These are phyloP conservation scores for Linum usitatissimum DNA, from an alignment of 345 rosid genomes.

Conservation along the genomic window DNA sequence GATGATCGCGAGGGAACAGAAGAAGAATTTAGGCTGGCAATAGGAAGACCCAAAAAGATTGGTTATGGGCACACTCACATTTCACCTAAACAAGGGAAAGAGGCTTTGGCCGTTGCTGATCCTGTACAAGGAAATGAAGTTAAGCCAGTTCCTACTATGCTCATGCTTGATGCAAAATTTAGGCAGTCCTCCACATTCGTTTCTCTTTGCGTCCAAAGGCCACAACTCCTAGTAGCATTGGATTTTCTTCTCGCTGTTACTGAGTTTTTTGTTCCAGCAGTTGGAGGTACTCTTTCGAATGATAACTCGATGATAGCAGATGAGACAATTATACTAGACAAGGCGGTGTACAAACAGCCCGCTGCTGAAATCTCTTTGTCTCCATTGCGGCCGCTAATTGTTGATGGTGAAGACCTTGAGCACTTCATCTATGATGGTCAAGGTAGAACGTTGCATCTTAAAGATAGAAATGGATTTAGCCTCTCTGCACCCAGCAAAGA, in stretches of 20 bases:
- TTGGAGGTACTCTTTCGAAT: constrained; percentile 53
- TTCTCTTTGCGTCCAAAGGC: constrained; percentile 72
- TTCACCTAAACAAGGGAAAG: constrained; percentile 20
- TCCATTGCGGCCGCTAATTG: constrained; percentile 73
- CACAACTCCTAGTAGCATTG: constrained; percentile 88
- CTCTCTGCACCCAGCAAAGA: constrained; percentile 59
- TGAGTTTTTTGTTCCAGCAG: constrained; percentile 84
- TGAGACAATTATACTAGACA: constrained; percentile 56
- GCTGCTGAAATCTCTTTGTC: constrained; percentile 54
- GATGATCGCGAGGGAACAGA: constrained; percentile 90
- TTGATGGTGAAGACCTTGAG: constrained; percentile 64
- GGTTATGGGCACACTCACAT: constrained; percentile 26
- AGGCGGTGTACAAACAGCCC: constrained; percentile 51
- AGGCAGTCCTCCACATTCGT: constrained; percentile 46
- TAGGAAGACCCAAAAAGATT: constrained; percentile 58
- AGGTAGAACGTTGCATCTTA: constrained; percentile 65
- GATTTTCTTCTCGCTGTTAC: constrained; percentile 87
- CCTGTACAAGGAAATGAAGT: constrained; percentile 23
- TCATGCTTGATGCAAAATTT: constrained; percentile 80
- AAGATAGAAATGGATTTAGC: constrained; percentile 53
- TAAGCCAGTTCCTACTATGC: constrained; percentile 72
- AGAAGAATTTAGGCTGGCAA: constrained; percentile 71
- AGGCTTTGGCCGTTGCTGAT: constrained; percentile 23
- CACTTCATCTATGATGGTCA: constrained; percentile 82
- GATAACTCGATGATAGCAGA: constrained; percentile 43